Conservation (phyloP, 495 filamentous ascomycete species). For the Hypoxylon crocopeplum region DNA sequence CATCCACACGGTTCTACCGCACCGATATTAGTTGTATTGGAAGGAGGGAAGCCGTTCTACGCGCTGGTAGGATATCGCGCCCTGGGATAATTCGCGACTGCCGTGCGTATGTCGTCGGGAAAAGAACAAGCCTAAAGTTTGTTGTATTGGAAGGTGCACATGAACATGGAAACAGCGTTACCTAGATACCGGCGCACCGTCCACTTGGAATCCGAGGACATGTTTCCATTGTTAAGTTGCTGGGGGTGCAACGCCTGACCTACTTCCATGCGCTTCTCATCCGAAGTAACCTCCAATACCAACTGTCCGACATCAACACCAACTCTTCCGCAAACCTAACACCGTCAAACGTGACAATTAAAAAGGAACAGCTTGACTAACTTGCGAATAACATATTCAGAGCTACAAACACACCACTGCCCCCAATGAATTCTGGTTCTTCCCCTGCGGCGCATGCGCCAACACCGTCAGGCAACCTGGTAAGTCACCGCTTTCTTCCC, state of each 20-base stretch:
- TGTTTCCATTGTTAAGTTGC: not conserved
- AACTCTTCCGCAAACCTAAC: too few relatives aligned
- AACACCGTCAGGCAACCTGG: constrained; percentile 40
- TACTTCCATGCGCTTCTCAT: not conserved
- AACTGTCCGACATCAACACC: too few relatives aligned
- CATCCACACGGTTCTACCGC: constrained; percentile 3
- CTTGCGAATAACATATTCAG: constrained; percentile 3
- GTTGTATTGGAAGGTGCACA: too few relatives aligned
- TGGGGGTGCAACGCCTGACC: too few relatives aligned
- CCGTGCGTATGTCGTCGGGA: too few relatives aligned
- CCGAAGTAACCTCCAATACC: too few relatives aligned
- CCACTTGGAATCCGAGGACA: too few relatives aligned
- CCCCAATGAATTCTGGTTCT: constrained; percentile 23
- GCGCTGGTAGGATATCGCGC: not conserved
- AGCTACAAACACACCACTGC: constrained; percentile 18
- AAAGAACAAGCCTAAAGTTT: too few relatives aligned
- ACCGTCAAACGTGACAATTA: too few relatives aligned
- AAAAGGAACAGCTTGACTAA: constrained; percentile 7
- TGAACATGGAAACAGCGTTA: too few relatives aligned
- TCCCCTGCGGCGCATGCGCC: constrained; percentile 44
- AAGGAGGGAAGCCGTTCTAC: not conserved
- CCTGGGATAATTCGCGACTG: constrained; percentile 1
- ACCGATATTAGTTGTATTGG: not conserved
- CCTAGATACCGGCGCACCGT: too few relatives aligned
- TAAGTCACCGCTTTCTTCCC: constrained; percentile 19